Evolutionary conservation across 257 asterid species (phyloP).

Genomic region (Echites panduratus): DNA sequence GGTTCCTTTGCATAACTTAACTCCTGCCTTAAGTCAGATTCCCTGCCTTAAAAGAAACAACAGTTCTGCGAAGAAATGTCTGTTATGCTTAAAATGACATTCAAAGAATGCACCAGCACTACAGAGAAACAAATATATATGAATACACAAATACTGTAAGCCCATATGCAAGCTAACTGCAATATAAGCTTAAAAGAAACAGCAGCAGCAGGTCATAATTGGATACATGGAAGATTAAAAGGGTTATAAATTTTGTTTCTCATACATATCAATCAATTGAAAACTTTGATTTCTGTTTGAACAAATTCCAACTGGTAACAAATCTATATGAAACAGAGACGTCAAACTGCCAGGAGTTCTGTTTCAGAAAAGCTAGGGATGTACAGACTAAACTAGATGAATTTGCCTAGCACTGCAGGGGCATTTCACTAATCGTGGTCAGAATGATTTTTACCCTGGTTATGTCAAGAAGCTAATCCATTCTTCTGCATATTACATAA

Average conservation of each 20-base stretch:
- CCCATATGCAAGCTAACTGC: not conserved
- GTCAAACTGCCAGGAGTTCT: not conserved
- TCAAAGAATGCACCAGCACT: constrained; percentile 86
- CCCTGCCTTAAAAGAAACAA: too few relatives aligned
- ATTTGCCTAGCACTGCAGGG: not conserved
- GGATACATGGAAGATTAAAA: not conserved
- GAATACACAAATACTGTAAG: not conserved
- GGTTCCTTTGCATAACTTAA: too few relatives aligned
- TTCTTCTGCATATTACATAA: not conserved
- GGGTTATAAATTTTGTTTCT: too few relatives aligned
- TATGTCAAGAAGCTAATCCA: not conserved
- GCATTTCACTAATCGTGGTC: not conserved
- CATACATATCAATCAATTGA: not conserved
- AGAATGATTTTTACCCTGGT: not conserved
- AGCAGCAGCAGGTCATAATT: not conserved
- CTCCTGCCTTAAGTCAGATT: too few relatives aligned
- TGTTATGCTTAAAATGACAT: constrained; percentile 96
- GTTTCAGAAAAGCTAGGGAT: not conserved
- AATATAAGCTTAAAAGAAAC: not conserved
- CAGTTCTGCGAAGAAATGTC: too few relatives aligned
- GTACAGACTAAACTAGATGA: not conserved
- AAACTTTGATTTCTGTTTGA: not conserved
- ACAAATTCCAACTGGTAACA: not conserved
- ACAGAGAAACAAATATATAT: constrained; percentile 24
- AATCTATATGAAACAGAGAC: not conserved